Evolutionary conservation across 495 filamentous ascomycete genomes (phyloP).

Genomic region (Wilcoxina mikolae): DNA sequence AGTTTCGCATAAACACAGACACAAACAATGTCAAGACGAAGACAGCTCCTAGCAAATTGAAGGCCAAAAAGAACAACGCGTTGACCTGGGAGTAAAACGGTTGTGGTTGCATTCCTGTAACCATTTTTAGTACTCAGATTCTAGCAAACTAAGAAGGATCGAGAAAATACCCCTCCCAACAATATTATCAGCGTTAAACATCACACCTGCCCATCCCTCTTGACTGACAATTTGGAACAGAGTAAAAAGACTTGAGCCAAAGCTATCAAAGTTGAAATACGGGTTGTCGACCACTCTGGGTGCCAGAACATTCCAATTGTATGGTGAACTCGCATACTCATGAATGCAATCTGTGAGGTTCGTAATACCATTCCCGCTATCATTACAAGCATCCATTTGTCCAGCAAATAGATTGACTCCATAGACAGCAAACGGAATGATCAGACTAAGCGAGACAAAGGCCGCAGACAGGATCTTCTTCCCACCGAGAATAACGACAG

Average conservation of each 20-base stretch:
- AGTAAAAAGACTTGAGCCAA: constrained; percentile 79
- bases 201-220: constrained; percentile 92
- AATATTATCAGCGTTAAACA: constrained; percentile 67
- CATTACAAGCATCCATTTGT: constrained; percentile 67
- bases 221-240: constrained; percentile 98
- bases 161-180: constrained; percentile 43
- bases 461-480: constrained; percentile 82
- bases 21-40: constrained; percentile 97
- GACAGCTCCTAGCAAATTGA: constrained; percentile 92
- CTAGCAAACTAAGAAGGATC: not conserved
- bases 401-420: constrained; percentile 85
- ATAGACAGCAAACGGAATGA: constrained; percentile 95
- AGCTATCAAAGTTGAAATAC: constrained; percentile 88
- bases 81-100: constrained; percentile 60
- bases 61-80: constrained; percentile 83
- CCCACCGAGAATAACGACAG: constrained; percentile 79
- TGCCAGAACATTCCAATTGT: constrained; percentile 65
- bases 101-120: constrained; percentile 45
- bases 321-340: constrained; percentile 65
- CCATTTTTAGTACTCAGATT: not conserved
- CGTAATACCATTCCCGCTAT: constrained; percentile 37
- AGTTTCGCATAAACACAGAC: constrained; percentile 98
- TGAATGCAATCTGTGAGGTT: constrained; percentile 61
- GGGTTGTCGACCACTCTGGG: constrained; percentile 67
- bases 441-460: constrained; percentile 81